These are phyloP conservation scores for Lepiota venenata DNA, from an alignment of 768 basidiomycete genomes.

Conservation along the genomic window DNA sequence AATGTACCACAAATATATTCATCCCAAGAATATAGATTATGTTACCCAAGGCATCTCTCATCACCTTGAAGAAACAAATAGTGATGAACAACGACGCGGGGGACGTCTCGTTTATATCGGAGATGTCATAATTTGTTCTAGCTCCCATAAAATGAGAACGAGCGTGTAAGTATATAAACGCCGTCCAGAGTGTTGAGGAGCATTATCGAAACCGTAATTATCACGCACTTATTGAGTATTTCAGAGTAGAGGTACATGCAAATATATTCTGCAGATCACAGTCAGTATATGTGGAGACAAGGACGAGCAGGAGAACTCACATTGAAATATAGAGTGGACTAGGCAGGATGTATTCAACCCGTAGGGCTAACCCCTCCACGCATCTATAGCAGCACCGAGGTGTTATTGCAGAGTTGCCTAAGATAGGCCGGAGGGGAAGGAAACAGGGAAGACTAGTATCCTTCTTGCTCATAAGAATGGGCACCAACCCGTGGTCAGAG, in stretches of 20 bases:
- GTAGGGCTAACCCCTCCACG: slow-evolving; percentile 13
- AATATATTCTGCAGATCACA: background rate
- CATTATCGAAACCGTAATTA: slow-evolving; percentile 24
- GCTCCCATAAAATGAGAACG: slow-evolving; percentile 98
- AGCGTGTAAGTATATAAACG: slow-evolving; percentile 65
- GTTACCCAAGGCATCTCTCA: slow-evolving; percentile 26
- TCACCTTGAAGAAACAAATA: slow-evolving; percentile 11
- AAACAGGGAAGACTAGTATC: slow-evolving; percentile 11
- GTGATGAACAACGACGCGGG: slow-evolving; percentile 23
- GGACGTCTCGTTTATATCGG: slow-evolving; percentile 18
- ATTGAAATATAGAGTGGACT: background rate
- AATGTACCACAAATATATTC: background rate
- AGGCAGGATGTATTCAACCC: slow-evolving; percentile 11
- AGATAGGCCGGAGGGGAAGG: slow-evolving; percentile 5
- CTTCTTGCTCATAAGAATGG: slow-evolving; percentile 85
- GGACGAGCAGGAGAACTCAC: too few relatives aligned
- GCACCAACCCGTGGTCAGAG: slow-evolving; percentile 61
- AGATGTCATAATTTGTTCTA: slow-evolving; percentile 38
- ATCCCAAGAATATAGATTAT: slow-evolving; percentile 4
- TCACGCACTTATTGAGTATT: background rate
- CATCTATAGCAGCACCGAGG: background rate
- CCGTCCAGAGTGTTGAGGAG: slow-evolving; percentile 98
- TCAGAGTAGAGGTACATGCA: background rate
- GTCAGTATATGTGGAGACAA: background rate
- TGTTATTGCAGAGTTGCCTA: background rate